Percentiles rank a stretch among this genome's conserved stretches.
Conservation (phyloP, 2,329 filamentous ascomycete species). For the Shiraia bambusicola region DNA sequence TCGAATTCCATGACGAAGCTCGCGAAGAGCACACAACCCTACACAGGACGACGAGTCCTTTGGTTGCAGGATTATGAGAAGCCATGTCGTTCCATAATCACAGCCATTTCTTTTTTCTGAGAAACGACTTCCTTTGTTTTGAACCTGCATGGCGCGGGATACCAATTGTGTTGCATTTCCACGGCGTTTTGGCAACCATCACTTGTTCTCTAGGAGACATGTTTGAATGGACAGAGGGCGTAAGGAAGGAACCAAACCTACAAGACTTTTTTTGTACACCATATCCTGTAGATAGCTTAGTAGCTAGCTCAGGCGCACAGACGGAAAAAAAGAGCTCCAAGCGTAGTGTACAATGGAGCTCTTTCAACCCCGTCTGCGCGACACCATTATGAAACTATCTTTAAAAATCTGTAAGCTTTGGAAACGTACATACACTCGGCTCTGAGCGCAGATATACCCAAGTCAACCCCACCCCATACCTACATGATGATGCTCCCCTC, state of each 20-base stretch:
- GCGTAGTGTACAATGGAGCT: too few species aligned
- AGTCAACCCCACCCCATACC: neutral
- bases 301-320: too few species aligned
- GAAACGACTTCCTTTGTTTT: slow-evolving; percentile 9
- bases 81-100: neutral
- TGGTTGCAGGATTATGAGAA: neutral
- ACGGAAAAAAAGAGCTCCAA: too few species aligned
- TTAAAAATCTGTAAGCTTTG: too few species aligned
- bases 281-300: too few species aligned
- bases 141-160: slow-evolving; percentile 2
- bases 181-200: slow-evolving; percentile 1
- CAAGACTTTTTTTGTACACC: too few species aligned
- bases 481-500: too few species aligned
- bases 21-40: neutral
- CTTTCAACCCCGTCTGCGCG: too few species aligned
- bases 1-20: neutral
- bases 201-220: neutral
- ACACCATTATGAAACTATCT: too few species aligned
- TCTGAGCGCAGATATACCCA: too few species aligned
- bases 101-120: neutral
- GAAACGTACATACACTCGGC: too few species aligned
- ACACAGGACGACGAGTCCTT: neutral
- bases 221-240: neutral
- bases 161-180: slow-evolving; percentile 7
- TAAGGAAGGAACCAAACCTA: neutral